Evolutionary conservation across 1,139 yeast species (phyloP).

Genomic region (Geotrichum reessii): DNA sequence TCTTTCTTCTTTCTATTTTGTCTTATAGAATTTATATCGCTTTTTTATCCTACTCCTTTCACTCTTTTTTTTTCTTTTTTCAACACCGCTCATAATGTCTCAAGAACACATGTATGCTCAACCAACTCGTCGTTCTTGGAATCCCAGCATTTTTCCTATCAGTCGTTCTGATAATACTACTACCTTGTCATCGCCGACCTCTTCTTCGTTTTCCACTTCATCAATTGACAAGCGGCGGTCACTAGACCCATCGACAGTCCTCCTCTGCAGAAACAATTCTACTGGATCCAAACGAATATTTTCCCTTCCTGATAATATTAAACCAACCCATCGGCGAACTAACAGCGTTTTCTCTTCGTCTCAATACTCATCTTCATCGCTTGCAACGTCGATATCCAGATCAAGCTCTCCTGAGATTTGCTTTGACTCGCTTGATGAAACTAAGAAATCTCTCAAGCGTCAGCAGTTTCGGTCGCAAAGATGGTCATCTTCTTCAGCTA

Average conservation of each 20-base stretch:
- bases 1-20: background rate
- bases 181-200: background rate
- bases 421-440: constrained; percentile 1
- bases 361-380: constrained; percentile 6
- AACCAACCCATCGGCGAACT: background rate
- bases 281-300: background rate
- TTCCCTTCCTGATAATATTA: background rate
- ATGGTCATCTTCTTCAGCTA: constrained; percentile 8
- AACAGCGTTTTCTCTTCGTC: constrained; percentile 9
- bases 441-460: background rate
- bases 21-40: too few species aligned
- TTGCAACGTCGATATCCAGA: constrained; percentile 18
- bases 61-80: background rate
- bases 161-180: background rate
- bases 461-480: background rate
- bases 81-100: background rate
- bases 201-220: background rate
- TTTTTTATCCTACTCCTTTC: background rate
- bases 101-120: constrained; percentile 1
- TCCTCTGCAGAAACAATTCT: constrained; percentile 1
- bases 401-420: constrained; percentile 10
- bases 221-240: constrained; percentile 3
- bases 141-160: constrained; percentile 2
- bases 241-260: background rate
- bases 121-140: constrained; percentile 10